These are phyloP conservation scores for Pachysandra terminalis DNA, from an alignment of 164 flowering plant species.

Conservation along the genomic window DNA sequence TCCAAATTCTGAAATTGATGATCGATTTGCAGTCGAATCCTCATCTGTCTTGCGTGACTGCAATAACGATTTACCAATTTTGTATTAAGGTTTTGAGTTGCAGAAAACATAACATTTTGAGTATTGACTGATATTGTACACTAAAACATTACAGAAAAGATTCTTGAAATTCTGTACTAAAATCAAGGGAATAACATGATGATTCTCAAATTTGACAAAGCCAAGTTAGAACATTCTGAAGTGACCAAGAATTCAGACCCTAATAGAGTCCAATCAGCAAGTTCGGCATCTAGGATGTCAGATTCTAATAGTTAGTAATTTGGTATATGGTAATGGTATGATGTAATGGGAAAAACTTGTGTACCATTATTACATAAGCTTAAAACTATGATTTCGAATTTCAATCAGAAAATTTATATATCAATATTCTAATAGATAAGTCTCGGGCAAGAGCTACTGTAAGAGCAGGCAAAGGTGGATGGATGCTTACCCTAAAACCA, in stretches of 20 bases:
- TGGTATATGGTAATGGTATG: background rate
- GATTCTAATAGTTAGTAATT: background rate
- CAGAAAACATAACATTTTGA: background rate
- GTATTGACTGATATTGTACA: background rate
- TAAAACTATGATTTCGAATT: background rate
- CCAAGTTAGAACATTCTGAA: background rate
- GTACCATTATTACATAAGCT: background rate
- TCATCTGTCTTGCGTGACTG: conserved; percentile 76
- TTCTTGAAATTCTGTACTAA: too few species aligned
- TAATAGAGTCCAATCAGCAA: background rate
- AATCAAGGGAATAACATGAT: too few species aligned
- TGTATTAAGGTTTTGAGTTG: background rate
- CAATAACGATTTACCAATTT: conserved; percentile 12
- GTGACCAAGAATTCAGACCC: background rate
- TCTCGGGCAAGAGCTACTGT: background rate
- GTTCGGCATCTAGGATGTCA: background rate
- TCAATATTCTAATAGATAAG: background rate
- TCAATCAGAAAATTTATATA: background rate
- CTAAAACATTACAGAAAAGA: background rate
- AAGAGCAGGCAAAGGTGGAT: background rate
- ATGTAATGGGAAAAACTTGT: background rate
- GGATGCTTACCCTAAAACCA: conserved; percentile 50
- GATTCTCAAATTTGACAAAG: too few species aligned
- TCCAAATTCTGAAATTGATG: conserved; percentile 92
- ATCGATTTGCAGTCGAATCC: conserved; percentile 52